Evolutionary conservation across 2,329 filamentous ascomycete genomes (phyloP).

Genomic region (Nothopassalora personata): DNA sequence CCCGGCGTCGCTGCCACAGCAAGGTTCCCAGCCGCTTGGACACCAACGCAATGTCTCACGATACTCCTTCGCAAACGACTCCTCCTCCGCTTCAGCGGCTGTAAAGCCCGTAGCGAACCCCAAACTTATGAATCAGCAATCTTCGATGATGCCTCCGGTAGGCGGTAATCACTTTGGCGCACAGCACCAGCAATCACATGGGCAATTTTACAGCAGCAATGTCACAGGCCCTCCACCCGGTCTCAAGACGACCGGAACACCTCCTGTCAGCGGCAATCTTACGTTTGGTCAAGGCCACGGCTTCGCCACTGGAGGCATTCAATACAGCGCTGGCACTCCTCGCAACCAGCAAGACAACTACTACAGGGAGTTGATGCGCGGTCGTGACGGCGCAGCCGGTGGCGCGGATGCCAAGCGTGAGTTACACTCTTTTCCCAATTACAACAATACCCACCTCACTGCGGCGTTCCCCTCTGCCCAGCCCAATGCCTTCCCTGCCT

Average conservation of each 20-base stretch:
- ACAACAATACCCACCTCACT: conserved; percentile 18
- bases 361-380: conserved; percentile 21
- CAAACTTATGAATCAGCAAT: conserved; percentile 76
- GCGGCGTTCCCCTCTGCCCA: conserved; percentile 22
- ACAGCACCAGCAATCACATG: conserved; percentile 52
- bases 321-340: conserved; percentile 53
- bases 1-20: conserved; percentile 6
- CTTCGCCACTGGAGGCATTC: conserved; percentile 64
- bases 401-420: conserved; percentile 30
- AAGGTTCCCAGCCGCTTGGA: conserved; percentile 36
- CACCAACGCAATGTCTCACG: conserved; percentile 81
- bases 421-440: conserved; percentile 29
- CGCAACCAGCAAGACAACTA: conserved; percentile 25
- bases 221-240: conserved; percentile 93
- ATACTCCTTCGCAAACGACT: conserved; percentile 80
- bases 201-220: conserved; percentile 74
- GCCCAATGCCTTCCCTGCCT: conserved; percentile 20
- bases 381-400: conserved; percentile 16
- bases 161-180: conserved; percentile 43
- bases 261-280: conserved; percentile 69
- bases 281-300: conserved; percentile 89
- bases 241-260: conserved; percentile 89
- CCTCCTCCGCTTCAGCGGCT: conserved; percentile 52
- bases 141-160: conserved; percentile 69
- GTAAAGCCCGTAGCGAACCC: conserved; percentile 75